Percentiles rank a stretch among this genome's conserved stretches.
Evolutionary conservation across 2,329 filamentous ascomycete species (phyloP).

Genomic region (Fonsecaea erecta): DNA sequence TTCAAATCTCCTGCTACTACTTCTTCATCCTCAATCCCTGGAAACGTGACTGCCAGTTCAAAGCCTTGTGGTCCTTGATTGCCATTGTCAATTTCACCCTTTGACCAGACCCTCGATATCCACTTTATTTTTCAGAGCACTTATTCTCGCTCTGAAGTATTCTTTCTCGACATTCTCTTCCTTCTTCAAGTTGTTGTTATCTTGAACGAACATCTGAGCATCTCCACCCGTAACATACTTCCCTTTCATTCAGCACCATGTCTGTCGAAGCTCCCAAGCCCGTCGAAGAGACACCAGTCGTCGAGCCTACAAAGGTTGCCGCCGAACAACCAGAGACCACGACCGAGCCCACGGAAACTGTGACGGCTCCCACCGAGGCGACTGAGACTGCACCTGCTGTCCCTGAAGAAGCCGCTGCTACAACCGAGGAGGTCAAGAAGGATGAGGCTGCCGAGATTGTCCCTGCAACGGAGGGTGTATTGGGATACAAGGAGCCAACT

Average conservation of each 20-base stretch:
- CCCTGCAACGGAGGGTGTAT: conserved; percentile 78
- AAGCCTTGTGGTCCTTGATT: conserved; percentile 28
- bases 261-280: conserved; percentile 72
- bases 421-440: conserved; percentile 52
- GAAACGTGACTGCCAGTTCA: conserved; percentile 18
- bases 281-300: conserved; percentile 61
- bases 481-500: conserved; percentile 88
- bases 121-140: conserved; percentile 16
- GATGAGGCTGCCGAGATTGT: conserved; percentile 57
- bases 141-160: conserved; percentile 29
- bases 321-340: conserved; percentile 42
- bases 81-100: conserved; percentile 36
- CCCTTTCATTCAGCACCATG: conserved; percentile 57
- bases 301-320: conserved; percentile 41
- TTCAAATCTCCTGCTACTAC: conserved; percentile 38
- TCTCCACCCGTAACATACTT: conserved; percentile 28
- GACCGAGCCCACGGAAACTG: conserved; percentile 36
- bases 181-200: conserved; percentile 43
- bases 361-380: conserved; percentile 33
- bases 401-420: conserved; percentile 41
- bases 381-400: conserved; percentile 37
- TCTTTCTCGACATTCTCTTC: conserved; percentile 13
- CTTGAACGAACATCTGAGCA: conserved; percentile 42
- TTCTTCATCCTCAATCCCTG: conserved; percentile 30
- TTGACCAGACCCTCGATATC: conserved; percentile 23